A percentile compares a stretch with the other conserved stretches of the same genome.
phyloP scores from a whole-genome alignment of 2,329 filamentous ascomycete species.

The Pestalotiopsis sp. region DNA sequence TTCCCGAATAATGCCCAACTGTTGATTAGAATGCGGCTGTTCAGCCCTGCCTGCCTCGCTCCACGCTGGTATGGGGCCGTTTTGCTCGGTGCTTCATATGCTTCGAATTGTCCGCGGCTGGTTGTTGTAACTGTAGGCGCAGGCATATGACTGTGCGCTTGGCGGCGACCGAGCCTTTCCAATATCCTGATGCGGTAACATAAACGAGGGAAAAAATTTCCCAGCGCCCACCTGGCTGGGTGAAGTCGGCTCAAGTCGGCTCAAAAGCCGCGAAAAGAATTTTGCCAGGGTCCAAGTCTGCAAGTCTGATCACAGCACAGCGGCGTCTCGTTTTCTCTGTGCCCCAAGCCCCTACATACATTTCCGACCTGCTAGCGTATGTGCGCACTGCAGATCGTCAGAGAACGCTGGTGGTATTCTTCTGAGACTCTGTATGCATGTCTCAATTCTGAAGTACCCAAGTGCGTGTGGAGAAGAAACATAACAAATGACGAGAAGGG shows the following conservation, averaged over 20 bases:
- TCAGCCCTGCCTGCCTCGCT: background rate
- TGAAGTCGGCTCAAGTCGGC: background rate
- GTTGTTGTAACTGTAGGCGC: too few relatives aligned
- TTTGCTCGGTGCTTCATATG: too few relatives aligned
- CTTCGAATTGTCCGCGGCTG: too few relatives aligned
- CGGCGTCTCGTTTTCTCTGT: background rate
- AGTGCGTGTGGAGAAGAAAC: background rate
- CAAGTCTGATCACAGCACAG: background rate
- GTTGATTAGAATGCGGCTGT: background rate
- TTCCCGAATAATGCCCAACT: background rate
- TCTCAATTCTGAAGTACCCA: background rate
- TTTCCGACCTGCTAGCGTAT: background rate
- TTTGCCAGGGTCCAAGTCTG: background rate
- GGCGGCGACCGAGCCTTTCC: background rate
- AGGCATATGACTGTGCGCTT: background rate
- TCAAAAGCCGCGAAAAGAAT: background rate
- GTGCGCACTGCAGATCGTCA: background rate
- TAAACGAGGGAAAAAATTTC: background rate
- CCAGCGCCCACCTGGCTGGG: background rate
- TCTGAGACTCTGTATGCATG: background rate
- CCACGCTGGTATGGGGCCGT: too few relatives aligned
- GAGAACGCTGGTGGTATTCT: background rate
- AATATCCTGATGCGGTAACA: background rate
- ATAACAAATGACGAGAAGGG: background rate
- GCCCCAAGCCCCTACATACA: background rate